Conservation (phyloP, 2,329 filamentous ascomycete genomes). For the Fusarium domesticum region DNA sequence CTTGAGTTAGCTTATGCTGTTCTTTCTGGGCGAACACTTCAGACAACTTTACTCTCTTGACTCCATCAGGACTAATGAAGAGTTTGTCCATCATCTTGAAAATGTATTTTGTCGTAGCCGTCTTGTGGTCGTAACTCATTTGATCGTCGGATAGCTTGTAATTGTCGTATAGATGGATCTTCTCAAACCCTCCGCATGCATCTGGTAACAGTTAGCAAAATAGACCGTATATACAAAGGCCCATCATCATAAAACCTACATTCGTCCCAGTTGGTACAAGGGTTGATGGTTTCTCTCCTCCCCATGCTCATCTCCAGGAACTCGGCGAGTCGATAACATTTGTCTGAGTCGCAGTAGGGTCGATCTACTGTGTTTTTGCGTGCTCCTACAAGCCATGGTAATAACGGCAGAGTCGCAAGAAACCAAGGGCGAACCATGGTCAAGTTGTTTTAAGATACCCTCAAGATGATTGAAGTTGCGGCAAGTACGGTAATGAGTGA, state of each 20-base stretch:
- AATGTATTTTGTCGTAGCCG: not conserved
- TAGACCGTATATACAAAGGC: not conserved
- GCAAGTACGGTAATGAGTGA: too few relatives aligned
- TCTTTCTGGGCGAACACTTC: too few relatives aligned
- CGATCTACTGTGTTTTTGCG: too few relatives aligned
- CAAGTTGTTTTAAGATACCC: too few relatives aligned
- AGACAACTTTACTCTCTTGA: not conserved
- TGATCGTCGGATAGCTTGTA: not conserved
- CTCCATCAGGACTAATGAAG: not conserved
- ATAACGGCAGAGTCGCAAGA: too few relatives aligned
- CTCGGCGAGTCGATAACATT: not conserved
- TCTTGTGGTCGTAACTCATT: not conserved
- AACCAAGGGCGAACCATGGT: too few relatives aligned
- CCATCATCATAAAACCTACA: constrained; percentile 5
- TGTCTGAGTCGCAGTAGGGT: too few relatives aligned
- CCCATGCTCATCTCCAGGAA: constrained; percentile 3
- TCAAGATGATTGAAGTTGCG: too few relatives aligned
- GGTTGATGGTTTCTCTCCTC: not conserved
- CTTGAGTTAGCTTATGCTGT: too few relatives aligned
- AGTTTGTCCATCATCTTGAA: not conserved
- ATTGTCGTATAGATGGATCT: not conserved
- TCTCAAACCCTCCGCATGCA: constrained; percentile 8
- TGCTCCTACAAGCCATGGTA: too few relatives aligned
- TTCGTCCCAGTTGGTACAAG: constrained; percentile 18
- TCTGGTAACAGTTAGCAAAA: constrained; percentile 1